phyloP scores from a whole-genome alignment of 2,329 filamentous ascomycete genomes.

The Thyridium curvatum region DNA sequence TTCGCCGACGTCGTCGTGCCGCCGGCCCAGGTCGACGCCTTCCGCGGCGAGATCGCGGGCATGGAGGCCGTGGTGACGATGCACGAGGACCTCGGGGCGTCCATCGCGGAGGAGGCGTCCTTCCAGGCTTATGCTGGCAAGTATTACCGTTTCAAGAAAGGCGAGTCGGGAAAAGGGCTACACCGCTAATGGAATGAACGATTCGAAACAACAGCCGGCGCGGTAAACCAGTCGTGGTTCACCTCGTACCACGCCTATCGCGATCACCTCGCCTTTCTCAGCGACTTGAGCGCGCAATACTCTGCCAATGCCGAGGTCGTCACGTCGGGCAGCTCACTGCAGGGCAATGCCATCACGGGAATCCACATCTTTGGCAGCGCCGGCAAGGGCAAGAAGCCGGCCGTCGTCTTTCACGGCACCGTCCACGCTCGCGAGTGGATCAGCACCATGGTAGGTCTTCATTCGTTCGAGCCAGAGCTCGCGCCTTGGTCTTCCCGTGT shows the following conservation, averaged over 20 bases:
- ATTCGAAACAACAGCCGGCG: conserved; percentile 8
- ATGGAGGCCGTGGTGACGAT: conserved; percentile 23
- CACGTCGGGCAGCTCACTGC: conserved; percentile 34
- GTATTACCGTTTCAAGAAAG: too few species aligned
- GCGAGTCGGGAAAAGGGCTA: too few species aligned
- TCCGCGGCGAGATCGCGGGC: conserved; percentile 21
- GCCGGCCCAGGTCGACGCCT: conserved; percentile 23
- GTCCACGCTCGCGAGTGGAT: conserved; percentile 59
- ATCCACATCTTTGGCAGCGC: conserved; percentile 45
- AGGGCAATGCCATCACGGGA: conserved; percentile 51
- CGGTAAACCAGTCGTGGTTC: conserved; percentile 38
- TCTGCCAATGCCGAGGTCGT: conserved; percentile 41
- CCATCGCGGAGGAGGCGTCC: conserved; percentile 25
- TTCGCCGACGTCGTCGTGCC: conserved; percentile 34
- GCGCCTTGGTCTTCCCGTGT: too few species aligned
- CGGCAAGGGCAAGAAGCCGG: conserved; percentile 40
- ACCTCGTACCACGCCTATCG: conserved; percentile 45
- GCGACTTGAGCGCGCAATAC: conserved; percentile 36
- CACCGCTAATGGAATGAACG: too few species aligned
- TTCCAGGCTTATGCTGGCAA: conserved; percentile 21
- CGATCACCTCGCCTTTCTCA: conserved; percentile 43
- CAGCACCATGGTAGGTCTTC: conserved; percentile 36
- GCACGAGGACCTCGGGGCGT: conserved; percentile 31
- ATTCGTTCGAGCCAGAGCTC: neutral
- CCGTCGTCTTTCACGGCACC: conserved; percentile 49